Evolutionary conservation across 305 asterid species (phyloP).

Genomic region (Solanum chacoense): DNA sequence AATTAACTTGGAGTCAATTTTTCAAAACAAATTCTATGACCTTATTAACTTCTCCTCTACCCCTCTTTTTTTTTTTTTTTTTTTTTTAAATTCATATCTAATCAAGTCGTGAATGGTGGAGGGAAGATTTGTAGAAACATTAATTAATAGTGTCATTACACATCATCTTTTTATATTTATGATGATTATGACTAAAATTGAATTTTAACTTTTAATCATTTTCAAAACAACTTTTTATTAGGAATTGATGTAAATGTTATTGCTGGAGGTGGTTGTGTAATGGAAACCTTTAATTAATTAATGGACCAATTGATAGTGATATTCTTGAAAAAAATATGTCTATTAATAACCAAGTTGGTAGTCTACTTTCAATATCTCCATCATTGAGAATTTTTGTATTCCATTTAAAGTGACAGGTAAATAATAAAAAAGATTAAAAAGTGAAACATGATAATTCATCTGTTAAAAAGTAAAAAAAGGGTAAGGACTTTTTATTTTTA

Average conservation of each 20-base stretch:
- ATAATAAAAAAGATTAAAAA: not conserved
- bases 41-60: not conserved
- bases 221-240: not conserved
- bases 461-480: not conserved
- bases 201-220: not conserved
- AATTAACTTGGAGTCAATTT: not conserved
- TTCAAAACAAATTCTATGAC: not conserved
- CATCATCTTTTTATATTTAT: not conserved
- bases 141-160: not conserved
- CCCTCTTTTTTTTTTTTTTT: not conserved
- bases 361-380: not conserved
- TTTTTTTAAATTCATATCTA: not conserved
- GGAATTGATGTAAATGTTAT: not conserved
- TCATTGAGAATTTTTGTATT: not conserved
- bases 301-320: not conserved
- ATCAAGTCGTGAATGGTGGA: constrained; percentile 73
- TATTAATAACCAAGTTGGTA: not conserved
- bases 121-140: not conserved
- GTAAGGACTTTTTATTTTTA: not conserved
- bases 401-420: not conserved
- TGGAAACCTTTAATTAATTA: not conserved
- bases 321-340: not conserved
- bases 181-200: not conserved
- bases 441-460: not conserved
- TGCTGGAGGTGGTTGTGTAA: not conserved